Evolutionary conservation across 495 filamentous ascomycete species (phyloP), one percentile per base, ranked within the genome.

Genomic region (Trichoderma orchidacearum): DNA sequence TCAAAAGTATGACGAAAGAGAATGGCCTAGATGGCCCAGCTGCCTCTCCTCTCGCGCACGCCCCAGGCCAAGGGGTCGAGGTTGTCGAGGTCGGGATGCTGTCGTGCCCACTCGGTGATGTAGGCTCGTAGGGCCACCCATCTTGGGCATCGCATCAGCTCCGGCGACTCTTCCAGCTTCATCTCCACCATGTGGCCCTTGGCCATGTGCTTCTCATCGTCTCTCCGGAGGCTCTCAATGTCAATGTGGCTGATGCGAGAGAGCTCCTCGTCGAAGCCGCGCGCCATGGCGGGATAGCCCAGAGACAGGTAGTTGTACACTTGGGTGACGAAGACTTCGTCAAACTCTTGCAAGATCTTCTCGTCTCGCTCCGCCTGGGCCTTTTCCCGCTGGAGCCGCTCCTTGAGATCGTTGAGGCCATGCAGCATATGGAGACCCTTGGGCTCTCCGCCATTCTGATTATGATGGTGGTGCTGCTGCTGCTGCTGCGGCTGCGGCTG

Each of bases 241-340:
- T 77, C 56, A 21, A 92, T 82, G 4, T 77, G 75, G 30, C 85
- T 86, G 51, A 95, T 90, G 65, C 82, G 84, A 64, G 82, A 79
- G 23, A 96, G 75, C 69, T 96, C 91, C 38, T 79, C 70, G 66
- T 96, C 91, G 64, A 85, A 96, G 54, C 79, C 79, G 12, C 86
- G 81, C 11, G 90, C 91, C 27, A 90, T 77, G 15, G 86, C 82
- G 7, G 90, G 89, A 66, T 94, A 96, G 3, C 91, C 90, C 21
- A 96, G 78, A 1, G 89, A 94, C 13, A 96, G 76, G 70, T 96
- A 96, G 65, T 96, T 95, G 74, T 91, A 96, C 17, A 96, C 89
- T 68, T 96, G 90, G 3, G 89, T 94, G 36, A 96, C 81, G 70
- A 95, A 92, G n/a, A 70, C 75, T 67, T 95, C 88, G 57, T 83